A percentile compares a stretch with the other conserved stretches of the same genome.
Evolutionary conservation across 1,139 yeast species (phyloP).

Genomic region (Spencermartinsiella ligniputridi): DNA sequence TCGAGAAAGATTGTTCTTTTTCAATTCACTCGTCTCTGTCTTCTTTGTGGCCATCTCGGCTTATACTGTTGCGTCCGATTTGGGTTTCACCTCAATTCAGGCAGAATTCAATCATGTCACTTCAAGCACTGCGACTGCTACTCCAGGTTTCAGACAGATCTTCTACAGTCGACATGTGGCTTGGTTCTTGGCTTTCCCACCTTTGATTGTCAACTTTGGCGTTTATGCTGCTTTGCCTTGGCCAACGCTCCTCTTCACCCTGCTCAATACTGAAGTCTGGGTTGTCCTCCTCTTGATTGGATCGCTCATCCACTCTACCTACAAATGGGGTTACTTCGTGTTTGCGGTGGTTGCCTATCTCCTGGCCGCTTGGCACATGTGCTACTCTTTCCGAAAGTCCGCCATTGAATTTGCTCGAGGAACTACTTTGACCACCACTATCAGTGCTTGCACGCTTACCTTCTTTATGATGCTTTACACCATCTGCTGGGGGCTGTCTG

Average conservation of each 20-base stretch:
- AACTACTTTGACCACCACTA: constrained; percentile 9
- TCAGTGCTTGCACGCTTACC: constrained; percentile 15
- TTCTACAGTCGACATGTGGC: constrained; percentile 64
- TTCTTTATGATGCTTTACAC: constrained; percentile 51
- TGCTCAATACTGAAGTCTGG: constrained; percentile 46
- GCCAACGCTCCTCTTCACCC: constrained; percentile 38
- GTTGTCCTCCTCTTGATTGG: constrained; percentile 55
- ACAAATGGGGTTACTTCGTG: constrained; percentile 64
- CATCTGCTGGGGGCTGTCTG: constrained; percentile 57
- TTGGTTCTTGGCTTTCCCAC: constrained; percentile 63
- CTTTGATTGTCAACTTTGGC: constrained; percentile 45
- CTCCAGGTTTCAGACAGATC: constrained; percentile 51
- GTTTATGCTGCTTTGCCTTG: constrained; percentile 42
- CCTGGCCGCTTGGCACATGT: constrained; percentile 22
- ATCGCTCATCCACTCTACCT: constrained; percentile 48
- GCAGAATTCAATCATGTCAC: constrained; percentile 55
- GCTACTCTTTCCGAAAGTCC: constrained; percentile 19
- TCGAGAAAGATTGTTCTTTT: constrained; percentile 41
- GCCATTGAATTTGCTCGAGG: constrained; percentile 11
- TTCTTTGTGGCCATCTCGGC: constrained; percentile 49
- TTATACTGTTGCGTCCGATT: constrained; percentile 61
- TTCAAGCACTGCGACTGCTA: constrained; percentile 30
- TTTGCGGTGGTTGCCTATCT: constrained; percentile 34
- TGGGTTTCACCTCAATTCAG: constrained; percentile 56
- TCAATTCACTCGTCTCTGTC: constrained; percentile 45